Evolutionary conservation across 352 stramenopile species (phyloP).

Genomic region (Globisporangium camurandrum): DNA sequence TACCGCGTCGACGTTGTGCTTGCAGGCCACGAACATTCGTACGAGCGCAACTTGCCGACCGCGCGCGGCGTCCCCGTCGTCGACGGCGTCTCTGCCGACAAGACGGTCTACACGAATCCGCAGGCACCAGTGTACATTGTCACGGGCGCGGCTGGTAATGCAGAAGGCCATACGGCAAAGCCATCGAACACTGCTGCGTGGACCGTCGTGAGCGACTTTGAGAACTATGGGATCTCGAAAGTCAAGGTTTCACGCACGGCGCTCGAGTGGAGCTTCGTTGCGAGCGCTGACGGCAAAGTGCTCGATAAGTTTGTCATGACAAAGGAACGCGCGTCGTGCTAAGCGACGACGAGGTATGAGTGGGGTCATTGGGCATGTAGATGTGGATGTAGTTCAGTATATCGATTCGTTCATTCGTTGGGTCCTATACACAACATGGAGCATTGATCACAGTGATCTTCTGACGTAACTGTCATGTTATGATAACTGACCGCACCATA

Average conservation of each 20-base stretch:
- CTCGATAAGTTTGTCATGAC: constrained; percentile 16
- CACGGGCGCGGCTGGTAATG: constrained; percentile 48
- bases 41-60: constrained; percentile 69
- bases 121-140: constrained; percentile 62
- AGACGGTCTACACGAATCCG: constrained; percentile 50
- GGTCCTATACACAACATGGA: no score
- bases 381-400: no score
- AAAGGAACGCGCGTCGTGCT: constrained; percentile 1
- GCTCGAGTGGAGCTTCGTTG: constrained; percentile 27
- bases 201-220: constrained; percentile 51
- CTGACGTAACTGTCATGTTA: no score
- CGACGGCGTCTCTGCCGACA: constrained; percentile 38
- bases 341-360: neutral
- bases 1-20: constrained; percentile 85
- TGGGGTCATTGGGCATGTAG: no score
- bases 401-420: no score
- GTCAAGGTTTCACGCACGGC: constrained; percentile 5
- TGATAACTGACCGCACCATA: no score
- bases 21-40: constrained; percentile 80
- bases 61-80: constrained; percentile 27
- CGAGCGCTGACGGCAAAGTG: constrained; percentile 7
- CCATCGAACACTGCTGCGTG: constrained; percentile 8
- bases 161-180: constrained; percentile 29
- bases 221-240: constrained; percentile 26
- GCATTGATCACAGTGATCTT: no score